Evolutionary conservation across 2,329 filamentous ascomycete species (phyloP).

Genomic region (Ophiostoma montium): DNA sequence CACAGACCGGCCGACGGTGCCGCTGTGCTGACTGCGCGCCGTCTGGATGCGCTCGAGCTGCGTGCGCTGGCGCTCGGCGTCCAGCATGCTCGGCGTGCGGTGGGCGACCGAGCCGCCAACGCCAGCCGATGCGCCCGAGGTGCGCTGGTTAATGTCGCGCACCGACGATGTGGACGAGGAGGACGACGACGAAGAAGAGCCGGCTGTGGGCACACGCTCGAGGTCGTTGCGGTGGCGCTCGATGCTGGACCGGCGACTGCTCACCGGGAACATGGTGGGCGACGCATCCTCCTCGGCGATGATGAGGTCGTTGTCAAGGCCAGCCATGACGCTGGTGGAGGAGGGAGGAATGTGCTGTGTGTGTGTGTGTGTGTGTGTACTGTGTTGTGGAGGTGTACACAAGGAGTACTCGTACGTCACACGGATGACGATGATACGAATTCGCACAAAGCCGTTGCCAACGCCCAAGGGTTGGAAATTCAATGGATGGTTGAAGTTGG

Average conservation of each 20-base stretch:
- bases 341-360: no score
- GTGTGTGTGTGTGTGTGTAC: no score
- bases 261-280: constrained; percentile 19
- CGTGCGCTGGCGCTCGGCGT: constrained; percentile 56
- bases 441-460: no score
- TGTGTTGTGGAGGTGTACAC: background rate
- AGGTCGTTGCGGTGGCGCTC: constrained; percentile 33
- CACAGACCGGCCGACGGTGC: constrained; percentile 48
- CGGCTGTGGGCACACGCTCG: constrained; percentile 42
- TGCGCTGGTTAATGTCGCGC: constrained; percentile 17
- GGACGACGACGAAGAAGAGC: constrained; percentile 34
- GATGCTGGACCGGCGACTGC: constrained; percentile 16
- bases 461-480: no score
- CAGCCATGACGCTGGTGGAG: constrained; percentile 32
- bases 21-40: constrained; percentile 53
- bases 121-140: constrained; percentile 6
- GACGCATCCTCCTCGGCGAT: constrained; percentile 40
- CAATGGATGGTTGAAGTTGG: no score
- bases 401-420: no score
- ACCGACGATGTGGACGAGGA: constrained; percentile 33
- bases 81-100: constrained; percentile 47
- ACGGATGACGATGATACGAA: no score
- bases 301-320: constrained; percentile 38
- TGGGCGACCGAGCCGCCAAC: constrained; percentile 34
- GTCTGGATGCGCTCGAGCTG: constrained; percentile 60